Evolutionary conservation across 345 rosid genomes (phyloP).

Genomic region (Jatropha curcas): DNA sequence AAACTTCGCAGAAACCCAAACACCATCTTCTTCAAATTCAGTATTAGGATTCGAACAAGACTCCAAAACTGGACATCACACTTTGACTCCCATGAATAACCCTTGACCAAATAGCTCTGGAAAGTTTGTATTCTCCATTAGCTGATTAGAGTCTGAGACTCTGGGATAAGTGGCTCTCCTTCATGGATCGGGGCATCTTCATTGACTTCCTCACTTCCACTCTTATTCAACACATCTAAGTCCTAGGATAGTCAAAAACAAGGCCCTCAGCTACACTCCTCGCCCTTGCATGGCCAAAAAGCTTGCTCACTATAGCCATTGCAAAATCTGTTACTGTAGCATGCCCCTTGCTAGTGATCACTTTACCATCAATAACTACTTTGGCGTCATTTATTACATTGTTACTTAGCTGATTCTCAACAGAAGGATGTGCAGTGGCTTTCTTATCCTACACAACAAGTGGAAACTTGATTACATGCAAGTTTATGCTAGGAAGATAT

Average conservation of each 20-base stretch:
- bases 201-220: not conserved
- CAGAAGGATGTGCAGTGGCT: slow-evolving; percentile 55
- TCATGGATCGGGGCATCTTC: not conserved
- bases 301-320: slow-evolving; percentile 67
- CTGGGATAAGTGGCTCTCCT: not conserved
- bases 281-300: slow-evolving; percentile 83
- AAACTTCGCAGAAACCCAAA: not conserved
- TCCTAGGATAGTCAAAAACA: slow-evolving; percentile 67
- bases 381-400: slow-evolving; percentile 48
- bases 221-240: slow-evolving; percentile 21
- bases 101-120: not conserved
- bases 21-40: slow-evolving; percentile 26
- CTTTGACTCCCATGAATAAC: not conserved
- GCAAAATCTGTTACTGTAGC: slow-evolving; percentile 65
- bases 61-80: not conserved
- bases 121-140: not conserved
- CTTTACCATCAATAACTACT: slow-evolving; percentile 81
- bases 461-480: slow-evolving; percentile 4
- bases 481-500: not conserved
- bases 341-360: slow-evolving; percentile 80
- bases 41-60: not conserved
- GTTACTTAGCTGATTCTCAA: slow-evolving; percentile 28
- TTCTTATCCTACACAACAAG: slow-evolving; percentile 56
- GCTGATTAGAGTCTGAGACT: not conserved
- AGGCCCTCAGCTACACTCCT: slow-evolving; percentile 89